phyloP scores from a whole-genome alignment of 2,329 filamentous ascomycete species.

The Berkeleyomyces rouxiae region DNA sequence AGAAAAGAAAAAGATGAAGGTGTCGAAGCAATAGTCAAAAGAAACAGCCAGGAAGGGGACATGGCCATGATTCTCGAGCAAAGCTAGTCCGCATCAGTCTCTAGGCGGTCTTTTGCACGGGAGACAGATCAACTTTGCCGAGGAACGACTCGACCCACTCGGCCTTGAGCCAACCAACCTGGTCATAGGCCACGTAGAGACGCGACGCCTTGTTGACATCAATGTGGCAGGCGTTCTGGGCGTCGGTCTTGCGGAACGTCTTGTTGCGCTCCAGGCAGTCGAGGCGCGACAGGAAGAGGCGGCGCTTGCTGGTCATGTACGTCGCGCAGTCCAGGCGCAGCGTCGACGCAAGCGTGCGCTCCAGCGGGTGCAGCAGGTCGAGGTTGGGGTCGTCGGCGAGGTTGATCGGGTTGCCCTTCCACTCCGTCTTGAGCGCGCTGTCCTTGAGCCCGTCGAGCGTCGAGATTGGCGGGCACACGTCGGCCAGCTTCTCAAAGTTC shows the following conservation, averaged over 20 bases:
- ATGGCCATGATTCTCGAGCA: not conserved
- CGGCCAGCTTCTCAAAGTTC: conserved; percentile 54
- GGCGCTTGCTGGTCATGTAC: conserved; percentile 82
- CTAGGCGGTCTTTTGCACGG: conserved; percentile 9
- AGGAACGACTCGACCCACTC: conserved; percentile 26
- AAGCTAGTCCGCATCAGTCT: not conserved
- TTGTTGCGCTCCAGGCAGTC: conserved; percentile 51
- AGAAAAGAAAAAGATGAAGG: not conserved
- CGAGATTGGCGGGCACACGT: conserved; percentile 54
- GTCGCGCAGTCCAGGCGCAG: conserved; percentile 73
- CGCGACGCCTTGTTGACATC: conserved; percentile 96
- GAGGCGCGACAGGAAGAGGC: conserved; percentile 68
- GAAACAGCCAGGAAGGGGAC: conserved; percentile 5
- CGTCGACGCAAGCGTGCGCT: conserved; percentile 58
- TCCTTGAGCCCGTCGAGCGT: conserved; percentile 44
- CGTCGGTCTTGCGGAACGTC: conserved; percentile 87
- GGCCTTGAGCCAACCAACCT: conserved; percentile 63
- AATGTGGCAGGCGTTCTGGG: conserved; percentile 93
- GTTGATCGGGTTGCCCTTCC: conserved; percentile 69
- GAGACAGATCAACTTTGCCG: conserved; percentile 14
- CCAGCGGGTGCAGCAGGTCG: conserved; percentile 58
- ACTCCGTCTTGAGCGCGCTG: conserved; percentile 67
- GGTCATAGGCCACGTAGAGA: conserved; percentile 77
- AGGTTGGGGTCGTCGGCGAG: conserved; percentile 55
- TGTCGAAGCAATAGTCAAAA: conserved; percentile 7